phyloP scores from a whole-genome alignment of 1,139 yeast genomes.

The Pichia sp. region DNA sequence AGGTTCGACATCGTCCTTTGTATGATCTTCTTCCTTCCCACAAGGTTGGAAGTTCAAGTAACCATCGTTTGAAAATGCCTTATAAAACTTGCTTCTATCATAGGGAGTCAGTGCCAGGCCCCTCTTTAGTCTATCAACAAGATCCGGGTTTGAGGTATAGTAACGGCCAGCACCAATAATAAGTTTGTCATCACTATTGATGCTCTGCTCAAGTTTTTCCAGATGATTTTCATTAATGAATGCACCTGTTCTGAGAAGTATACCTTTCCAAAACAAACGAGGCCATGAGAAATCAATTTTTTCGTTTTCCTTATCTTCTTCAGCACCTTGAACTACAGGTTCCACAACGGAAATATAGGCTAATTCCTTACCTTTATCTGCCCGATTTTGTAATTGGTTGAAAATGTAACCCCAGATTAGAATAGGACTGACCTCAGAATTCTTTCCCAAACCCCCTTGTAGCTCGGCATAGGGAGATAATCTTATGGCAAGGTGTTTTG shows the following conservation, averaged over 20 bases:
- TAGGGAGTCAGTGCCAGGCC: conserved; percentile 35
- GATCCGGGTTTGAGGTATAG: conserved; percentile 43
- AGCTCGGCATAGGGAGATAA: conserved; percentile 49
- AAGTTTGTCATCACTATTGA: conserved; percentile 33
- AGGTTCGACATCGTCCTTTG: conserved; percentile 8
- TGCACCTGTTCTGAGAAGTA: conserved; percentile 45
- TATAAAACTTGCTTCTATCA: conserved; percentile 28
- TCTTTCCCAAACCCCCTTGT: conserved; percentile 36
- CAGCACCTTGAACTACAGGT: conserved; percentile 32
- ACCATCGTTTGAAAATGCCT: conserved; percentile 20
- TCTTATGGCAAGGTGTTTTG: conserved; percentile 47
- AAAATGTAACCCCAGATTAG: conserved; percentile 38
- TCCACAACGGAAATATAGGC: conserved; percentile 43
- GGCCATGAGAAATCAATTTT: conserved; percentile 22
- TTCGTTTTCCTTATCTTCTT: neutral
- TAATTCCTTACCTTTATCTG: conserved; percentile 36
- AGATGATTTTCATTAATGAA: conserved; percentile 26
- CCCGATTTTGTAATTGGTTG: conserved; percentile 38
- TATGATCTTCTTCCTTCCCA: conserved; percentile 21
- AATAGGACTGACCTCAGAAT: conserved; percentile 37
- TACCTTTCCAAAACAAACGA: conserved; percentile 44
- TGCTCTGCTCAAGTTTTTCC: conserved; percentile 13
- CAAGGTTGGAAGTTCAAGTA: conserved; percentile 22
- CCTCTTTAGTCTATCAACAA: conserved; percentile 35
- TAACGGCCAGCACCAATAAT: conserved; percentile 37